Percentiles rank a stretch among this genome's conserved stretches.
Conservation (phyloP, 352 stramenopile species). For the Globisporangium cystogenes region DNA sequence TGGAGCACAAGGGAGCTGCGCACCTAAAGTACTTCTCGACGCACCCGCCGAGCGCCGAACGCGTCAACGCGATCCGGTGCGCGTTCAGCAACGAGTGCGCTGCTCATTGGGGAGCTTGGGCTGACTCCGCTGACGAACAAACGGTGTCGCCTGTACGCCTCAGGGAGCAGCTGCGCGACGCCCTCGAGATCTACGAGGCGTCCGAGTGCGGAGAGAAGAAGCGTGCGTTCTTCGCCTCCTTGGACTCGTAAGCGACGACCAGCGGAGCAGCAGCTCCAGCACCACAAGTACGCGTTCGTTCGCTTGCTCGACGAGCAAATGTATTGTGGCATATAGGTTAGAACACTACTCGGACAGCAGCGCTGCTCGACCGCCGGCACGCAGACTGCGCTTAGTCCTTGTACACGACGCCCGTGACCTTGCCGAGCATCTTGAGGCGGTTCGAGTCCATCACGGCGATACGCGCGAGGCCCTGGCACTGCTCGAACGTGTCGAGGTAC, state of each 20-base stretch:
- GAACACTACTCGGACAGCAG: not conserved
- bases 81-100: no score
- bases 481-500: slow-evolving; percentile 75
- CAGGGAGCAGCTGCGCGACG: slow-evolving; percentile 34
- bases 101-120: no score
- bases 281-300: no score
- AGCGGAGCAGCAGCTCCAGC: no score
- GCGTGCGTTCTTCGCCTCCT: slow-evolving; percentile 17
- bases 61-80: slow-evolving; percentile 38
- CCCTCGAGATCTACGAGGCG: slow-evolving; percentile 37
- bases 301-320: not conserved
- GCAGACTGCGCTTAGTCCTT: slow-evolving; percentile 23
- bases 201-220: slow-evolving; percentile 31
- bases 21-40: slow-evolving; percentile 74
- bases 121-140: no score
- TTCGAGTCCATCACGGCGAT: slow-evolving; percentile 87
- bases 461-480: slow-evolving; percentile 68
- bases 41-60: slow-evolving; percentile 57
- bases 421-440: slow-evolving; percentile 82
- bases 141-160: no score
- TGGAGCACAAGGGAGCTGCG: slow-evolving; percentile 16
- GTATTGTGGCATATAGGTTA: slow-evolving; percentile 2
- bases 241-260: not conserved
- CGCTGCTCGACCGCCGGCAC: slow-evolving; percentile 1
- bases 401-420: slow-evolving; percentile 42